Evolutionary conservation across 192 early-diverging fungal species (phyloP), one percentile per base, ranked within the genome.

Genomic region (Entomortierella beljakovae): DNA sequence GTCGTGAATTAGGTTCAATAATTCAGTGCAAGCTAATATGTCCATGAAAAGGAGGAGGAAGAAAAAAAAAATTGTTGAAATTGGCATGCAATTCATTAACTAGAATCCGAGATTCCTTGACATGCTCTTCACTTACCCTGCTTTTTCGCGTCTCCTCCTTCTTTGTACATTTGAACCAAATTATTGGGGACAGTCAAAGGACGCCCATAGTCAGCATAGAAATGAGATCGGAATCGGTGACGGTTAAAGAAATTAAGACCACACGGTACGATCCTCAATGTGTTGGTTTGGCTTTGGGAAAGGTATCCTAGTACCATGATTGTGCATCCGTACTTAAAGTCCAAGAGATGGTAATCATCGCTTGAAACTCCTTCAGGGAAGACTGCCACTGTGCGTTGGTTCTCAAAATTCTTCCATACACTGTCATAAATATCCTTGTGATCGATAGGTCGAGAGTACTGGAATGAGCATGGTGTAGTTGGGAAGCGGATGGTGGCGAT

Each of bases 241-340:
- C 82, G 82, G 68, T 83, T 80, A 56, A 83, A 83, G 56, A 83
- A 83, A 49, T 83, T 83, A 34, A 83, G 54, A 4, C 82, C 82
- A 48, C 82, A 83, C 20, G 82, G 82, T 53, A 83, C 62, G 58
- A 83, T 64, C 53, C 67, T 73, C 52, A 83, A 40, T 31, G 57
- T 74, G 57, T 67, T 80, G 43, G 70, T 70, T 0, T 61, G 61
- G 29, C 70, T 35, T 15, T 79, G 75, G 0, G 82, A 70, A 40
- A 83, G 61, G 37, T 83, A 83, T 20, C 82, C 82, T 6, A 83
- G 56, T 13, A 72, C 74, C 82, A 83, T 83, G 40, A 83, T 80
- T 4, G 82, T 80, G 51, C 82, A 83, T 54, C 82, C 82, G 28
- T 83, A 83, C 37, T 83, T 83, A 53, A 83, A 80, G 38, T 77